Percentiles rank a stretch among this genome's conserved stretches.
Conservation (phyloP, 345 rosid species). For the Xanthoceras sorbifolium region DNA sequence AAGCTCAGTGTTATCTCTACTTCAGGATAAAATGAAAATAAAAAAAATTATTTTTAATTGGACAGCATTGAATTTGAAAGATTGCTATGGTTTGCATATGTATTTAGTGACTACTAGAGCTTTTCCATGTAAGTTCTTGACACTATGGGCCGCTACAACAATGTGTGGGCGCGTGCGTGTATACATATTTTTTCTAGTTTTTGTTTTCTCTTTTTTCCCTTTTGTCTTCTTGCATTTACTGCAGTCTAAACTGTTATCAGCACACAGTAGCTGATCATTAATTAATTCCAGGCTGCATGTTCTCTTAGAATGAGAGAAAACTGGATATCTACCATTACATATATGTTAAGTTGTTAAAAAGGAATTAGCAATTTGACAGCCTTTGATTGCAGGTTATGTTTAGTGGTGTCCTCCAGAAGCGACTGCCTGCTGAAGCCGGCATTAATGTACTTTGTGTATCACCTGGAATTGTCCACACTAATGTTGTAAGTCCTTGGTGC, state of each 20-base stretch:
- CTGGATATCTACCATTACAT: background rate
- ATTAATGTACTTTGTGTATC: conserved; percentile 80
- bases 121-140: background rate
- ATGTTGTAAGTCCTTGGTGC: conserved; percentile 71
- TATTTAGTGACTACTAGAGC: background rate
- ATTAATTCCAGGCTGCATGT: background rate
- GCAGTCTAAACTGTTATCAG: background rate
- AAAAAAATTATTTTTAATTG: background rate
- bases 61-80: background rate
- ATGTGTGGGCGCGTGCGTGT: no score
- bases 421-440: conserved; percentile 92
- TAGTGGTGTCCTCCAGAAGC: conserved; percentile 80
- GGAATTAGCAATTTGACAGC: conserved; percentile 3
- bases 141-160: background rate
- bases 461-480: conserved; percentile 89
- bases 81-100: background rate
- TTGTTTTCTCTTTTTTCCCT: no score
- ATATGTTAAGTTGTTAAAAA: background rate
- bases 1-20: background rate
- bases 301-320: conserved; percentile 8
- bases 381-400: conserved; percentile 82
- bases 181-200: background rate
- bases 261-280: background rate
- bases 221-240: background rate
- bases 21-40: background rate